Evolutionary conservation across 2,329 filamentous ascomycete species (phyloP), one percentile per base, ranked within the genome.

Genomic region (Purpureocillium lavendulum): DNA sequence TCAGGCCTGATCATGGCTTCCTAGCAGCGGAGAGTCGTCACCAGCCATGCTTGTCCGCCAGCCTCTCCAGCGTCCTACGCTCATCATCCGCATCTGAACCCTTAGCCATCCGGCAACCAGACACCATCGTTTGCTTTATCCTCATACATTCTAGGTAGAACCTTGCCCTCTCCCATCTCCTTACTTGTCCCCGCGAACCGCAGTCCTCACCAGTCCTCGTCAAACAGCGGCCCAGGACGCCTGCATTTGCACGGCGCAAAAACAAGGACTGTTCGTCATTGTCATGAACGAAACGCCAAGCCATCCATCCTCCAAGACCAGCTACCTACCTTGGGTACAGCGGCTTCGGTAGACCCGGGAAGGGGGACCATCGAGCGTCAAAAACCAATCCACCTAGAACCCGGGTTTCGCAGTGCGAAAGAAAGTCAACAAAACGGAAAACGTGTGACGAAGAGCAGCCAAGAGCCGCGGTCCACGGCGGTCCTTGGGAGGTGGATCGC

Each of bases 1-100:
- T 73, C 65, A 26, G 42, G 75, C 70, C 47, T 75, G 59, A 32
- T 69, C 60, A 1, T 70, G 70, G 4, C 36, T 26, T 15, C 36
- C 29, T 35, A 32, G 7, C 15, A 28, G 29, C 28, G 29, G 28
- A 11, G 12, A 11, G n/a, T 30, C 33, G 24, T 32, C 40, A 30
- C 24, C 40, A 30, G 30, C 37, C 40, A 16, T 28, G 30, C 12
- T 34, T 30, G 18, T 18, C 40, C 33, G 16, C 13, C 40, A 30
- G 17, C n/a, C 28, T 29, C 24, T 38, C 36, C 40, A 35, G 29
- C 29, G 29, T 42, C 40, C 40, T 42, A 42, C 40, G 40, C 40
- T 42, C 13, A 21, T 40, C 37, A 39, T 40, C 40, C 40, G 17
- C 34, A 32, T 24, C 34, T 39, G 37, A 37, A 30, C 35, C 40